Evolutionary conservation across 176 grass and related monocot species (phyloP).

Genomic region (Oryza brachyantha): DNA sequence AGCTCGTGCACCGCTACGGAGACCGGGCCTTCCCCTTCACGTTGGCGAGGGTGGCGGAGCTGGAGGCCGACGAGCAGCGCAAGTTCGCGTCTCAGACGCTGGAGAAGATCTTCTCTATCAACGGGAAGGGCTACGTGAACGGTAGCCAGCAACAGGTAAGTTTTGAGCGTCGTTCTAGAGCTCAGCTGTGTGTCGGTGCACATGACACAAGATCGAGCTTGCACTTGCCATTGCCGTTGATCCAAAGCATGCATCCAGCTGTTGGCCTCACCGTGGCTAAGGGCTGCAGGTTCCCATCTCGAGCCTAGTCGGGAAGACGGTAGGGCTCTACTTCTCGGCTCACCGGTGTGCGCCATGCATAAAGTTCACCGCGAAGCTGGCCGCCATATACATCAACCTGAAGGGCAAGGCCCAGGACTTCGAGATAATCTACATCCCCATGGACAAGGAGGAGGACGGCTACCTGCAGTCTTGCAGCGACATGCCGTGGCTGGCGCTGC

Average conservation of each 20-base stretch:
- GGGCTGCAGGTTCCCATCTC: constrained; percentile 61
- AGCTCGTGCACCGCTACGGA: constrained; percentile 50
- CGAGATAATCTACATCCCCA: constrained; percentile 60
- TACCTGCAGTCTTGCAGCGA: constrained; percentile 38
- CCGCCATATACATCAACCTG: constrained; percentile 42
- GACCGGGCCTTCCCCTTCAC: constrained; percentile 61
- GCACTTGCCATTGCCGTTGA: neutral
- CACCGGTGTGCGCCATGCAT: constrained; percentile 41
- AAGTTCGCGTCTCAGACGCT: constrained; percentile 66
- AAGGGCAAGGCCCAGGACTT: constrained; percentile 42
- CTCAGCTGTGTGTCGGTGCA: neutral
- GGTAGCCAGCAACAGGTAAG: constrained; percentile 31
- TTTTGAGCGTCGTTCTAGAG: neutral
- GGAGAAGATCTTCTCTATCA: constrained; percentile 52
- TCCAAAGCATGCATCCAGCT: constrained; percentile 28
- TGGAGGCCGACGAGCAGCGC: constrained; percentile 45
- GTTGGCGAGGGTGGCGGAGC: constrained; percentile 42
- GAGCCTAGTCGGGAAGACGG: constrained; percentile 58
- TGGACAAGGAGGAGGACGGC: constrained; percentile 64
- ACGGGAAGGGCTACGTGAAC: constrained; percentile 48
- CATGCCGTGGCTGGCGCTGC: constrained; percentile 69
- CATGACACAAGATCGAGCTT: neutral
- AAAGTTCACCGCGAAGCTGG: constrained; percentile 63
- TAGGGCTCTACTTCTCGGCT: constrained; percentile 63
- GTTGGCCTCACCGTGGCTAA: constrained; percentile 40